Evolutionary conservation across 805 yeast genomes (phyloP).

Genomic region (Candida pseudoglaebosa): DNA sequence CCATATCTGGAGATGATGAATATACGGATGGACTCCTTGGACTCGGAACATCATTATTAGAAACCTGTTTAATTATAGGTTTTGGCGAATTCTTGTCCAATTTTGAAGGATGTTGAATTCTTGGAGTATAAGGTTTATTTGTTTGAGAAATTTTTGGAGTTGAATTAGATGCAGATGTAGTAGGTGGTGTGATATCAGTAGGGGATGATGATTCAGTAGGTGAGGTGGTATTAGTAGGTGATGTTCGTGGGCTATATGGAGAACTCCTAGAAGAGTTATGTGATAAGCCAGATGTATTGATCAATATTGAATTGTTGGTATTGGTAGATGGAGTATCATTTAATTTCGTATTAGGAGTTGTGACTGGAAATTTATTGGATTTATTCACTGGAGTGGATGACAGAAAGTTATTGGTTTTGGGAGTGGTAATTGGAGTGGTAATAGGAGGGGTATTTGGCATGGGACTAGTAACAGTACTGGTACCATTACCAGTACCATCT

Average conservation of each 20-base stretch:
- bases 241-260: no score
- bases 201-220: background rate
- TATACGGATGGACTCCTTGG: background rate
- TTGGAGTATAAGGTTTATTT: conserved; percentile 4
- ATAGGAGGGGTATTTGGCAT: background rate
- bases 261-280: background rate
- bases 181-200: background rate
- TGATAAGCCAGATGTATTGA: background rate
- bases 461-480: background rate
- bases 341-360: background rate
- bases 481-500: background rate
- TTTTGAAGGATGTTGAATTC: conserved; percentile 4
- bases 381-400: no score
- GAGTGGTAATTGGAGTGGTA: background rate
- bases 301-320: background rate
- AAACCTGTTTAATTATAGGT: background rate
- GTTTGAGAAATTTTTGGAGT: background rate
- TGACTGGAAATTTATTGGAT: no score
- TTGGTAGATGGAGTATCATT: background rate
- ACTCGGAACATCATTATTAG: background rate
- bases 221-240: background rate
- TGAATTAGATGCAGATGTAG: background rate
- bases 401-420: background rate
- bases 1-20: conserved; percentile 3
- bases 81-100: conserved; percentile 1